phyloP scores from a whole-genome alignment of 2,329 filamentous ascomycete genomes.

The Epichloe uncinata region DNA sequence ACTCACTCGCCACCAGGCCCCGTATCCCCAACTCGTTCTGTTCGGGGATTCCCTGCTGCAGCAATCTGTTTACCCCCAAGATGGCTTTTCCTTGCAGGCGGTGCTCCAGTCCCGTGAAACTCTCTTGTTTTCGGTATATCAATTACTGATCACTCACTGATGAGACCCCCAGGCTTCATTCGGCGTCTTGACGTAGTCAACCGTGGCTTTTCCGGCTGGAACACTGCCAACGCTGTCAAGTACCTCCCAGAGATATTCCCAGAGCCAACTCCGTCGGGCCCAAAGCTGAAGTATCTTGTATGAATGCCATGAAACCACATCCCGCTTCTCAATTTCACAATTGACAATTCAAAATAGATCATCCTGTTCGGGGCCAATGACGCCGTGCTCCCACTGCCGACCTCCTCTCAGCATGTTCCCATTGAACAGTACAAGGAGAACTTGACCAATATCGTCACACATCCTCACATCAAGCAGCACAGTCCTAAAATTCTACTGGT shows the following conservation, averaged over 20 bases:
- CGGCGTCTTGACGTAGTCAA: slow-evolving; percentile 79
- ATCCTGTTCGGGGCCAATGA: slow-evolving; percentile 89
- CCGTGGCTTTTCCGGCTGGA: slow-evolving; percentile 78
- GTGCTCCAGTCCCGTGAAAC: slow-evolving; percentile 54
- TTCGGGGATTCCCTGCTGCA: slow-evolving; percentile 88
- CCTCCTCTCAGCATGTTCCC: slow-evolving; percentile 61
- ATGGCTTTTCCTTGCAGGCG: slow-evolving; percentile 63
- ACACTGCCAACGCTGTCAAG: slow-evolving; percentile 58
- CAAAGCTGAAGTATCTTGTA: slow-evolving; percentile 56
- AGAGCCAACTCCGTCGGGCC: slow-evolving; percentile 39
- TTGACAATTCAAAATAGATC: slow-evolving; percentile 32
- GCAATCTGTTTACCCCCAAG: slow-evolving; percentile 41
- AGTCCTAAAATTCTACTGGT: slow-evolving; percentile 62
- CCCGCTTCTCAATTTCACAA: background rate
- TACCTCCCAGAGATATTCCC: slow-evolving; percentile 60
- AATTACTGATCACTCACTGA: background rate
- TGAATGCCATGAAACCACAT: slow-evolving; percentile 12
- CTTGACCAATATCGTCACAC: slow-evolving; percentile 55
- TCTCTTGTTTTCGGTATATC: too few relatives aligned
- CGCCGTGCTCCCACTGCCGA: slow-evolving; percentile 51
- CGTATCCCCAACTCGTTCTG: slow-evolving; percentile 64
- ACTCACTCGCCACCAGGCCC: background rate
- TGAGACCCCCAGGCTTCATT: slow-evolving; percentile 44
- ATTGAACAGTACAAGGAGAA: slow-evolving; percentile 65
- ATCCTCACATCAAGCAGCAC: slow-evolving; percentile 57